Conservation (phyloP, 805 yeast genomes). For the Starmerella stigmatis region DNA sequence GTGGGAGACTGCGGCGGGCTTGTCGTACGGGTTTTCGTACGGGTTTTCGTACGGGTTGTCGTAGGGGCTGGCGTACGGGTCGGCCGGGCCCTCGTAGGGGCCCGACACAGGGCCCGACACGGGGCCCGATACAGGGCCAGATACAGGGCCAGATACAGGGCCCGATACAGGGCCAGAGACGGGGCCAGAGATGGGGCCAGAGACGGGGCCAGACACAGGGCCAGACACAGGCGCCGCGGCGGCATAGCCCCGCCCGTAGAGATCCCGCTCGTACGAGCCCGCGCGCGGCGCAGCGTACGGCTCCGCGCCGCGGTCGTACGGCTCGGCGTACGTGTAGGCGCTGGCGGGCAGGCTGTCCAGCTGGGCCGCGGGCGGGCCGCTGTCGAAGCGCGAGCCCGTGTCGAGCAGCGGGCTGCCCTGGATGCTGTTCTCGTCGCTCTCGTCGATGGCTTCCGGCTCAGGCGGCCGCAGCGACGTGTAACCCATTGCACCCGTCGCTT, state of each 20-base stretch:
- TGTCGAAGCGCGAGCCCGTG: conserved; percentile 12
- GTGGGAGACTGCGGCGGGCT: neutral
- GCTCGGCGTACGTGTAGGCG: neutral
- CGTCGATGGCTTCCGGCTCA: conserved; percentile 3
- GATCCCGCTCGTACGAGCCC: neutral
- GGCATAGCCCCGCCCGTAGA: no score
- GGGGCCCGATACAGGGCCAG: neutral
- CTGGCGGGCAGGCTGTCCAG: neutral
- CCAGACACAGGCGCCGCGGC: no score
- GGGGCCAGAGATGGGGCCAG: neutral
- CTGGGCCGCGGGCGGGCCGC: neutral
- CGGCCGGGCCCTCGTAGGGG: neutral
- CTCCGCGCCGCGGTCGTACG: neutral
- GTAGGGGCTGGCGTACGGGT: neutral
- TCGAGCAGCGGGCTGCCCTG: conserved; percentile 22
- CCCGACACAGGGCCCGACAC: neutral
- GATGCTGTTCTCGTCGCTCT: conserved; percentile 21
- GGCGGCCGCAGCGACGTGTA: conserved; percentile 15
- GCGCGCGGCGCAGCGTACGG: neutral
- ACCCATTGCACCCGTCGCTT: neutral
- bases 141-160: neutral
- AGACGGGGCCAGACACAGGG: neutral
- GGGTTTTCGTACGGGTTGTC: neutral
- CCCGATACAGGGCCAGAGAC: neutral
- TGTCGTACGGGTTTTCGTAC: neutral